phyloP scores from a whole-genome alignment of 345 rosid species.

The Arabis hirsuta region DNA sequence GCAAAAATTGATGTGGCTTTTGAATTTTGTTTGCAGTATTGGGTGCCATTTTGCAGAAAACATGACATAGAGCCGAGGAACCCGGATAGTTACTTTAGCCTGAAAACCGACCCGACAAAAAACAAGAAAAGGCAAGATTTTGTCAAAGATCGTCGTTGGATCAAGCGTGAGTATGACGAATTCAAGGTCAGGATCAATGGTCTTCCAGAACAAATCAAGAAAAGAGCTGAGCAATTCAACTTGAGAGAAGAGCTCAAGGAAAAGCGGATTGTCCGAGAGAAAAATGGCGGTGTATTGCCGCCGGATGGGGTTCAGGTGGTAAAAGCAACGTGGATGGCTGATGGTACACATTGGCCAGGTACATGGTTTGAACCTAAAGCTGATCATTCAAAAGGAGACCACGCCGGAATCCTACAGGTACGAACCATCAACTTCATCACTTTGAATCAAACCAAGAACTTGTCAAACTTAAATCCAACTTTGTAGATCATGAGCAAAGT shows the following conservation, averaged over 20 bases:
- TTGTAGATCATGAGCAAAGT: conserved; percentile 78
- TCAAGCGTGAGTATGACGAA: conserved; percentile 95
- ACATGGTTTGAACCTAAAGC: conserved; percentile 69
- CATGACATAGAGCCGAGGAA: conserved; percentile 90
- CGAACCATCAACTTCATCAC: conserved; percentile 5
- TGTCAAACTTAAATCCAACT: conserved; percentile 14
- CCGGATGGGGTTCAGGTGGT: conserved; percentile 52
- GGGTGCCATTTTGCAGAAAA: conserved; percentile 97
- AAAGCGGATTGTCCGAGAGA: conserved; percentile 57
- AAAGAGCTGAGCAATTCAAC: conserved; percentile 65
- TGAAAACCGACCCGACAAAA: conserved; percentile 77
- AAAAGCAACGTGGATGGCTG: conserved; percentile 98
- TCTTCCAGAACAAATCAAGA: conserved; percentile 76
- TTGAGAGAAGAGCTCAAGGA: conserved; percentile 64
- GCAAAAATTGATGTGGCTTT: conserved; percentile 9
- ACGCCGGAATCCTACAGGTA: conserved; percentile 75
- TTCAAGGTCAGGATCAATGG: conserved; percentile 94
- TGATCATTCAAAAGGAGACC: conserved; percentile 89
- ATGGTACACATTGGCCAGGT: conserved; percentile 98
- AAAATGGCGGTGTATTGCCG: conserved; percentile 60
- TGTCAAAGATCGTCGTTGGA: conserved; percentile 94
- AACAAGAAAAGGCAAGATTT: conserved; percentile 84
- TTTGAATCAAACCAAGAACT: conserved; percentile 9
- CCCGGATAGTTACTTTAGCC: conserved; percentile 84
- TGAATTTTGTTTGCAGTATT: conserved; percentile 45